Evolutionary conservation across 2,329 filamentous ascomycete genomes (phyloP).

Genomic region (Scytalidium lignicola): DNA sequence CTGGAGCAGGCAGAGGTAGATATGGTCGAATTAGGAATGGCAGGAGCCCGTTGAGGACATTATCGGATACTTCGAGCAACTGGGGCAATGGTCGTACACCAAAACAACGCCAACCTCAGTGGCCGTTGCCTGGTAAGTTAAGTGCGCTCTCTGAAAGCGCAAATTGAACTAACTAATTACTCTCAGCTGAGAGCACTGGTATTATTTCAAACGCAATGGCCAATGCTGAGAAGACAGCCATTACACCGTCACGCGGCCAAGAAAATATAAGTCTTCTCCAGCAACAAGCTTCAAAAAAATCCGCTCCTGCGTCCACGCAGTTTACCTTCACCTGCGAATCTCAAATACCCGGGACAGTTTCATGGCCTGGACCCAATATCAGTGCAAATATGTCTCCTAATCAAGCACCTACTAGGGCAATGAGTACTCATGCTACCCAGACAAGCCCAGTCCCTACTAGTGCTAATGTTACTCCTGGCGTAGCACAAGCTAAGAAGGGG

Average conservation of each 20-base stretch:
- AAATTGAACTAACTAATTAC: constrained; percentile 1
- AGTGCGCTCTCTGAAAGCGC: constrained; percentile 3
- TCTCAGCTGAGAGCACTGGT: constrained; percentile 54
- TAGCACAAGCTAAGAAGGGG: constrained; percentile 21
- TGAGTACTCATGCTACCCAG: constrained; percentile 28
- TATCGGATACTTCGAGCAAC: constrained; percentile 45
- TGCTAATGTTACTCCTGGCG: constrained; percentile 5
- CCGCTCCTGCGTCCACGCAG: constrained; percentile 70
- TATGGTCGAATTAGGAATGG: constrained; percentile 64
- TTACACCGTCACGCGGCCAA: constrained; percentile 55
- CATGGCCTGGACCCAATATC: constrained; percentile 56
- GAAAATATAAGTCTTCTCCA: constrained; percentile 77
- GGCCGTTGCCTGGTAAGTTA: constrained; percentile 24
- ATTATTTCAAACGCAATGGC: constrained; percentile 95
- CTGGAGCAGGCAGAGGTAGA: constrained; percentile 78
- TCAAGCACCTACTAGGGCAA: constrained; percentile 14
- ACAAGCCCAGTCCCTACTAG: constrained; percentile 24
- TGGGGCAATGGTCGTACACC: constrained; percentile 27
- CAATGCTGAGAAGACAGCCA: constrained; percentile 68
- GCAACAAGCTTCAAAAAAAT: constrained; percentile 57
- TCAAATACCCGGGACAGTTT: constrained; percentile 73
- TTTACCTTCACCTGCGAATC: constrained; percentile 97
- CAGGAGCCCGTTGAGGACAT: constrained; percentile 56
- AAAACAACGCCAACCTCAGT: constrained; percentile 28
- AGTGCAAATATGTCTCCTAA: constrained; percentile 17